Base-by-base conservation (phyloP, 2,329 filamentous ascomycete species). In the Trichoderma sp. region DNA sequence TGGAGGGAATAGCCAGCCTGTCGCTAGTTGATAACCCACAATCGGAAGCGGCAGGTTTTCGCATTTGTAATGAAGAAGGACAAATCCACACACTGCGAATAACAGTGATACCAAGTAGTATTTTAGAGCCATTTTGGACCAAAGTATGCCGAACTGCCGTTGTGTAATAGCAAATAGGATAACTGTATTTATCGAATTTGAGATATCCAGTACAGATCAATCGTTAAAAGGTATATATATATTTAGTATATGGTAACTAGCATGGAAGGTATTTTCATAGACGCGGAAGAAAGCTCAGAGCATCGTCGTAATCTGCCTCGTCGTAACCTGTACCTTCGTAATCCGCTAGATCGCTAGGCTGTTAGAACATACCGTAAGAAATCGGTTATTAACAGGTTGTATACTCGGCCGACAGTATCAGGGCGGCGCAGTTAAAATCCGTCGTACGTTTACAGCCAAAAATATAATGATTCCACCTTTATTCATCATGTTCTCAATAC, bases 241-340 rank as follows among this genome's bases (percentile, higher is more conserved):
- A 12, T 51, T 47, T 9, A n/a, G 43, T 21, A 12, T 3, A 51
- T 51, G 7, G 39, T 43, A 9, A 43, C 18, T 43, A 0, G 39
- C 7, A 4, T 0, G 3, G 18, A 43, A 43, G 0, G 15, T 51
- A 51, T 21, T 0, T 6, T 21, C 2, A 0, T 51, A 21, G 43
- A 11, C 1, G 43, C 3, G 43, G 18, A 51, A 1, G 2, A 51
- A 51, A 21, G n/a, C n/a, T 21, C 1, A 12, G 18, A 21, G 43
- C n/a, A 21, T 51, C 43, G n/a, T 51, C 43, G n/a, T 21, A 51
- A 51, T 51, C 43, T 11, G 39, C 7, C 3, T 39, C 14, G 14
- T 15, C 36, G 36, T 39, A 39, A 39, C 1, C 36, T 18, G 43
- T 21, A 21, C 9, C 0, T 0, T 51, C 1, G 43, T 21, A 51